Percentiles rank a stretch among this genome's conserved stretches.
Conservation (phyloP, 495 filamentous ascomycete genomes). For the Penicillium ucsense region DNA sequence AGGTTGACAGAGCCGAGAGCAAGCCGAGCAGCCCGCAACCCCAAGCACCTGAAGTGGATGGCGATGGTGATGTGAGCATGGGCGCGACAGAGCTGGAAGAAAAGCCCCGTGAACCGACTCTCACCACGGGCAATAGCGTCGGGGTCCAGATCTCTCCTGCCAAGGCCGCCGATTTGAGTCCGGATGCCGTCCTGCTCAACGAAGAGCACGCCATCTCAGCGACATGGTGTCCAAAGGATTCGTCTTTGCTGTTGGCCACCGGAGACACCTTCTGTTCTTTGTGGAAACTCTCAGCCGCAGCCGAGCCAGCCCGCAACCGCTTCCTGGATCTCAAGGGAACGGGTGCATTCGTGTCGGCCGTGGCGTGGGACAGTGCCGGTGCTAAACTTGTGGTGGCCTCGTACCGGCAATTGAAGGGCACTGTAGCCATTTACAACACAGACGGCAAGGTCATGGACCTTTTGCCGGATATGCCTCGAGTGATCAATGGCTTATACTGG, state of each 20-base stretch:
- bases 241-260: conserved; percentile 62
- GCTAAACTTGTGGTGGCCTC: conserved; percentile 59
- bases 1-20: conserved; percentile 29
- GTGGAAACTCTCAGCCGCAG: conserved; percentile 53
- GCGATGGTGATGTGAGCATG: conserved; percentile 38
- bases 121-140: conserved; percentile 54
- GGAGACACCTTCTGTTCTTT: conserved; percentile 73
- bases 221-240: conserved; percentile 69
- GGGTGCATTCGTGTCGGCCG: conserved; percentile 37
- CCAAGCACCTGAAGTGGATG: conserved; percentile 21
- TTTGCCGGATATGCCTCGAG: conserved; percentile 36
- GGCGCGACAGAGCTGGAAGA: conserved; percentile 16
- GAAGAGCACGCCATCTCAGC: conserved; percentile 59
- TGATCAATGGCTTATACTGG: conserved; percentile 37
- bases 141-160: conserved; percentile 53
- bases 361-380: conserved; percentile 66
- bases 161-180: conserved; percentile 53
- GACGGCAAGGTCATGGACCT: conserved; percentile 47
- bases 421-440: conserved; percentile 57
- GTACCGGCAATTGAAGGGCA: conserved; percentile 49
- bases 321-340: conserved; percentile 26
- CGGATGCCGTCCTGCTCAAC: conserved; percentile 54
- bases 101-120: conserved; percentile 47
- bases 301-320: conserved; percentile 29
- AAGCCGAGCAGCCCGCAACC: conserved; percentile 5